Evolutionary conservation across 2,329 filamentous ascomycete genomes (phyloP).

Genomic region (Trichocomaceae sp.): DNA sequence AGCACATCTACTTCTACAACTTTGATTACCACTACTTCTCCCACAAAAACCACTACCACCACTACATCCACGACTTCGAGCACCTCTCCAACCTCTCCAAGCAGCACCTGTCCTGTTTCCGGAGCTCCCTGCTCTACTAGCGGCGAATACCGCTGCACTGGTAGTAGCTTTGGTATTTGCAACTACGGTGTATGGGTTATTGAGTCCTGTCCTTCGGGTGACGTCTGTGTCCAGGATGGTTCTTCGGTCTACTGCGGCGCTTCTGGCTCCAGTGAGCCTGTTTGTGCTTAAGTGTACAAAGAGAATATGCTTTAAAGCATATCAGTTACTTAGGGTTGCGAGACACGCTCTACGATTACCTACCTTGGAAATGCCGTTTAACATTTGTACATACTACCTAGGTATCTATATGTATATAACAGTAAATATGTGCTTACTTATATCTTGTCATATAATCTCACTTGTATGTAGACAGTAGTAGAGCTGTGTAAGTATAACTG

Average conservation of each 20-base stretch:
- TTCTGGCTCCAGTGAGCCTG: background rate
- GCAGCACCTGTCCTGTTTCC: background rate
- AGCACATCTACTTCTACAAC: background rate
- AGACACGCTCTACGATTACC: background rate
- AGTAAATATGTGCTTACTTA: too few species aligned
- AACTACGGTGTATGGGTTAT: background rate
- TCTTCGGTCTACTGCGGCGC: background rate
- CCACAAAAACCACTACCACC: background rate
- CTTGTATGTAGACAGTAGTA: too few species aligned
- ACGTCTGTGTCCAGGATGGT: background rate
- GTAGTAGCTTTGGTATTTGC: conserved; percentile 2
- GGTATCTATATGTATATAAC: background rate
- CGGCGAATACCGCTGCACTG: background rate
- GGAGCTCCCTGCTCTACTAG: background rate
- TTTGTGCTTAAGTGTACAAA: background rate
- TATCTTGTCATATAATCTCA: too few species aligned
- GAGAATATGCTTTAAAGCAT: too few species aligned
- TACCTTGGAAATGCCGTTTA: background rate
- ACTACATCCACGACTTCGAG: background rate
- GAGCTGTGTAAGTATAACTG: too few species aligned
- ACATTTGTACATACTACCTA: background rate
- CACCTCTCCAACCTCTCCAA: background rate
- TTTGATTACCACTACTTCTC: background rate
- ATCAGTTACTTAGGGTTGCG: too few species aligned
- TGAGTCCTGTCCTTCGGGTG: background rate